Evolutionary conservation across 192 early-diverging fungal genomes (phyloP).

Genomic region (Backusella tarrabulga): DNA sequence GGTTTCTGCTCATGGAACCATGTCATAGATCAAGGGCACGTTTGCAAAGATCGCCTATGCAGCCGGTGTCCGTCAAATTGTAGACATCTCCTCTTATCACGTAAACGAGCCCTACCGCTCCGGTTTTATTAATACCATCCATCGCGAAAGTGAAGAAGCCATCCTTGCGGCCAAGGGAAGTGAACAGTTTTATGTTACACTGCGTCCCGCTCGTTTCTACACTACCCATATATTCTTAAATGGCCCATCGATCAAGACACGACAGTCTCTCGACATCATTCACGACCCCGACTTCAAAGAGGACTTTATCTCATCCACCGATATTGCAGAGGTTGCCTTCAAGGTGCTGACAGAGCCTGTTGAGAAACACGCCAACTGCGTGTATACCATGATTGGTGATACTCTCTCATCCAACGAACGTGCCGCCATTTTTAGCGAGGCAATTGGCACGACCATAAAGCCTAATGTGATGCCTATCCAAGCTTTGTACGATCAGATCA

Average conservation of each 20-base stretch:
- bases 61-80: conserved; percentile 26
- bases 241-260: not conserved
- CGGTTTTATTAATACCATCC: not conserved
- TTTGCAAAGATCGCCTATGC: conserved; percentile 11
- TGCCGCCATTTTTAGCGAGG: conserved; percentile 2
- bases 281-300: not conserved
- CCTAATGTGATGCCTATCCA: not conserved
- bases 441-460: not conserved
- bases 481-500: not conserved
- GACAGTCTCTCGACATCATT: not conserved
- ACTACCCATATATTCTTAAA: not conserved
- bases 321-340: conserved; percentile 9
- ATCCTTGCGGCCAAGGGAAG: not conserved
- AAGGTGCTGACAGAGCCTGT: conserved; percentile 13
- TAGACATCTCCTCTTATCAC: conserved; percentile 19
- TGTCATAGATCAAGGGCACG: not conserved
- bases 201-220: conserved; percentile 18
- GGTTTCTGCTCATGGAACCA: not conserved
- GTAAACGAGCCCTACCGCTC: not conserved
- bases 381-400: conserved; percentile 18
- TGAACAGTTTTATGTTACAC: conserved; percentile 1
- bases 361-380: conserved; percentile 14
- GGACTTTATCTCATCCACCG: conserved; percentile 10
- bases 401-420: not conserved
- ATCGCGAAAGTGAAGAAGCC: not conserved